phyloP scores from a whole-genome alignment of 2,329 filamentous ascomycete genomes.

The Colletotrichum coccodes region DNA sequence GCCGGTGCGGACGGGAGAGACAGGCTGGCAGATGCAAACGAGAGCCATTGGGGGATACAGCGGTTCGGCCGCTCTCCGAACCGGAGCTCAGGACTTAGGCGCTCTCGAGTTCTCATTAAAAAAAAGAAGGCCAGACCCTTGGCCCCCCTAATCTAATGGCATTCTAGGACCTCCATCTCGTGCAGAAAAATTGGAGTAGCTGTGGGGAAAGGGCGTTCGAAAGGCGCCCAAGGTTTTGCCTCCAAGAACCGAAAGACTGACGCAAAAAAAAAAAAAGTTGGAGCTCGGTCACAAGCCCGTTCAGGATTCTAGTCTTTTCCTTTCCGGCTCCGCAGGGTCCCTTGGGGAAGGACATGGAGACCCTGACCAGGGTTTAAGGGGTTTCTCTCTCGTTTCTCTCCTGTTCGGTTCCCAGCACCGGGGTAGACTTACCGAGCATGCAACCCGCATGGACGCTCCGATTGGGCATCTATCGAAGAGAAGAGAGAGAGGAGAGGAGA shows the following conservation, averaged over 20 bases:
- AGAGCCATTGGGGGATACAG: neutral
- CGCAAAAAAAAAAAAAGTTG: conserved; percentile 1
- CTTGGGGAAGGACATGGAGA: neutral
- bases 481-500: neutral
- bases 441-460: neutral
- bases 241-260: neutral
- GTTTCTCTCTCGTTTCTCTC: neutral
- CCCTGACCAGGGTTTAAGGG: neutral
- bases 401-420: neutral
- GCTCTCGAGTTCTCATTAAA: neutral
- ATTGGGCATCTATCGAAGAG: neutral
- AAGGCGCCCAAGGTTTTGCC: conserved; percentile 13
- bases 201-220: conserved; percentile 8
- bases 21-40: neutral
- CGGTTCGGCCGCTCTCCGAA: neutral
- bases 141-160: conserved; percentile 1
- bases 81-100: conserved; percentile 5
- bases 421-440: neutral
- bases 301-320: conserved; percentile 10
- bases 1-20: neutral
- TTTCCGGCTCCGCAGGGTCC: conserved; percentile 6
- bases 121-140: conserved; percentile 7
- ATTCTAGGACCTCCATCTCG: conserved; percentile 25
- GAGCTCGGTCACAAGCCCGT: conserved; percentile 18
- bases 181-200: conserved; percentile 16